phyloP scores from a whole-genome alignment of 1,139 yeast genomes.

The Candida tropicalis region DNA sequence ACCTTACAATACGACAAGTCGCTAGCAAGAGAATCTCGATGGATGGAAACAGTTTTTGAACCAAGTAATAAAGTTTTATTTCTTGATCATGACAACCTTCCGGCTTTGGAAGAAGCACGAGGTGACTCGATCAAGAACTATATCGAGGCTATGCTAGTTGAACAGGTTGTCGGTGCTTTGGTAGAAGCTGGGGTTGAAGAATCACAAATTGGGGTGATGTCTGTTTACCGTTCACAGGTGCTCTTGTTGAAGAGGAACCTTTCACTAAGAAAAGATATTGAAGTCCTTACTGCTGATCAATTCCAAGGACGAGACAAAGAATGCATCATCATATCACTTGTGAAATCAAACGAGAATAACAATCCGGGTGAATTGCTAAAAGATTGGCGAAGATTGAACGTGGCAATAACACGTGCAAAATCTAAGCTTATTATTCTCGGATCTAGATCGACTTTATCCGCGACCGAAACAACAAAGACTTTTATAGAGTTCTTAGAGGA shows the following conservation, averaged over 20 bases:
- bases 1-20: conserved; percentile 1
- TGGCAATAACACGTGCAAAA: conserved; percentile 90
- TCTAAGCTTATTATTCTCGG: conserved; percentile 84
- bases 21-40: conserved; percentile 19
- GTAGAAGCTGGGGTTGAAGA: conserved; percentile 61
- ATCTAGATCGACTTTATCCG: conserved; percentile 62
- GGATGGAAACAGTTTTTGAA: conserved; percentile 37
- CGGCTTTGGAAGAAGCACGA: conserved; percentile 55
- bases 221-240: conserved; percentile 84
- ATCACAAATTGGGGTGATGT: conserved; percentile 77
- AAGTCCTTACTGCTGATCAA: conserved; percentile 89
- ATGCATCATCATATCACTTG: conserved; percentile 83
- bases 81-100: conserved; percentile 71
- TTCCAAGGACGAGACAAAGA: conserved; percentile 97
- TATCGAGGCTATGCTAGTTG: conserved; percentile 67
- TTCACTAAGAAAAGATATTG: conserved; percentile 49
- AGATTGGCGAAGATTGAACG: conserved; percentile 93
- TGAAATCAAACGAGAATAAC: conserved; percentile 71
- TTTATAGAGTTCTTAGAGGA: conserved; percentile 63
- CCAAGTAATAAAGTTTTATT: conserved; percentile 62
- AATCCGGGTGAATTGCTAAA: conserved; percentile 76
- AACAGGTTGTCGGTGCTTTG: conserved; percentile 64
- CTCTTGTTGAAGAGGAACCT: conserved; percentile 52
- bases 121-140: conserved; percentile 75
- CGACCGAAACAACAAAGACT: conserved; percentile 56